phyloP scores from a whole-genome alignment of 2,329 filamentous ascomycete genomes.

The Venturia oleaginea region DNA sequence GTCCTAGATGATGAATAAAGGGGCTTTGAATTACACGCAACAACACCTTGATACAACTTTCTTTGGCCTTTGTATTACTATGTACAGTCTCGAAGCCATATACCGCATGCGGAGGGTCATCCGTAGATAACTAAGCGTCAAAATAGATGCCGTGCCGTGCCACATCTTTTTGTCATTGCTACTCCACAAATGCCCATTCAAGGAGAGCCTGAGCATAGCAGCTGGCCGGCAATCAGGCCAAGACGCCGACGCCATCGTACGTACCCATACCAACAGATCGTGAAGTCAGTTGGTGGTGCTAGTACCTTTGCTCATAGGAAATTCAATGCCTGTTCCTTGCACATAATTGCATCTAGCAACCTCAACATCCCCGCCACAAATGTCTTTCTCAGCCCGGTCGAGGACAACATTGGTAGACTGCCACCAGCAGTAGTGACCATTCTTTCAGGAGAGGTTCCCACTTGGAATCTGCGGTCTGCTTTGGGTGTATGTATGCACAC shows the following conservation, averaged over 20 bases:
- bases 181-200: neutral
- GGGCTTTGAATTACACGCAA: neutral
- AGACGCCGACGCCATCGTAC: conserved; percentile 2
- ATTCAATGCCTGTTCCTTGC: conserved; percentile 2
- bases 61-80: neutral
- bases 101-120: neutral
- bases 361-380: conserved; percentile 10
- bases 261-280: neutral
- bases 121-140: neutral
- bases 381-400: conserved; percentile 9
- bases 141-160: conserved; percentile 1
- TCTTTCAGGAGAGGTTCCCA: conserved; percentile 6
- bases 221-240: neutral
- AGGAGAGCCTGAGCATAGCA: conserved; percentile 5
- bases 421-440: neutral
- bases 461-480: conserved; percentile 4
- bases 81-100: neutral
- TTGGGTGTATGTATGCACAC: conserved; percentile 6
- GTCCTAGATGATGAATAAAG: neutral
- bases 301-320: conserved; percentile 4
- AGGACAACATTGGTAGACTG: conserved; percentile 4
- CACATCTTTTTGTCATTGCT: conserved; percentile 1
- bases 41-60: neutral
- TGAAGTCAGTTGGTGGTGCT: neutral
- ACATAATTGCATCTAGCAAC: conserved; percentile 6